Conservation (phyloP, 441 rosid species). For the Geranium incanum region DNA sequence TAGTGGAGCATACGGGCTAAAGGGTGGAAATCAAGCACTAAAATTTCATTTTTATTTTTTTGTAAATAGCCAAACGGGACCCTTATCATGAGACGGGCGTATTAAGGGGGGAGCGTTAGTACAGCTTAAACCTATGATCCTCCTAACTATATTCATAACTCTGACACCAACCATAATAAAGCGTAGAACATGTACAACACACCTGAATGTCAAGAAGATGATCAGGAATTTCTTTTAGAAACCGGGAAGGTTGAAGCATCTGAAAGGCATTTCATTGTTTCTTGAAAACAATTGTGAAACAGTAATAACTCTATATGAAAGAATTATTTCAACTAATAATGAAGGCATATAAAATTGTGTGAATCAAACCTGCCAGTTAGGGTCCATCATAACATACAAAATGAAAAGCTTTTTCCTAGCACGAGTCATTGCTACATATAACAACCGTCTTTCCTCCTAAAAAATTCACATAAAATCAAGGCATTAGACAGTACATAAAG, state of each 20-base stretch:
- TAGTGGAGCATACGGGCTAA: background rate
- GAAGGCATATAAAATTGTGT: conserved; percentile 18
- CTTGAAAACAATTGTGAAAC: conserved; percentile 13
- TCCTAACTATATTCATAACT: conserved; percentile 3
- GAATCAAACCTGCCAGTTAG: conserved; percentile 84
- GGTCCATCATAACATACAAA: conserved; percentile 70
- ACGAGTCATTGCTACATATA: conserved; percentile 97
- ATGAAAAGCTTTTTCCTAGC: conserved; percentile 79
- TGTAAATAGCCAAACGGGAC: background rate
- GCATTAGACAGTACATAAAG: conserved; percentile 13
- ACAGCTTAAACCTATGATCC: background rate
- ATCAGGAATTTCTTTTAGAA: conserved; percentile 85
- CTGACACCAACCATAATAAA: conserved; percentile 7
- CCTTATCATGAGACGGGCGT: background rate
- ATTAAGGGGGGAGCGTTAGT: background rate
- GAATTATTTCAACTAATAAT: background rate
- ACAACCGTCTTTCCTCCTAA: conserved; percentile 86
- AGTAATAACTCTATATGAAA: background rate
- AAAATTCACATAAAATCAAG: conserved; percentile 21
- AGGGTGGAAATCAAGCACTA: background rate
- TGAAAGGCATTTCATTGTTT: conserved; percentile 30
- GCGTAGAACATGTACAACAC: conserved; percentile 17
- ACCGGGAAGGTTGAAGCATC: conserved; percentile 92
- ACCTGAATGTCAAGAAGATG: conserved; percentile 73
- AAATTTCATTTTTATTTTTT: too few species aligned